These are phyloP conservation scores for Amaranthus hypochondriacus DNA, from an alignment of 148 eudicot genomes.

Conservation along the genomic window DNA sequence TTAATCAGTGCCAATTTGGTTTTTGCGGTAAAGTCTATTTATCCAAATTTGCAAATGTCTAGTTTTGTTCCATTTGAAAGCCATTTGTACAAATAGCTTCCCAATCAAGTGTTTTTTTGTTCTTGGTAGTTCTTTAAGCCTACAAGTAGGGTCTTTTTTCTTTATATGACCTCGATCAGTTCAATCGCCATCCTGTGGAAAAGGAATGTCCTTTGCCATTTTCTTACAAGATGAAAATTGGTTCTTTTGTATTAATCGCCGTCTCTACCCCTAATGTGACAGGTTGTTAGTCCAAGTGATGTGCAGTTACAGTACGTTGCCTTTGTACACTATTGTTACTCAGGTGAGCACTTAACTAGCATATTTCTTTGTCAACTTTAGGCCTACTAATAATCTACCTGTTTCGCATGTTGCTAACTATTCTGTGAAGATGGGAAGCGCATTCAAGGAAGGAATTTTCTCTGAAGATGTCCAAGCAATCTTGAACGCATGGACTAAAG, in stretches of 20 bases:
- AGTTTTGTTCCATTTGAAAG: no score
- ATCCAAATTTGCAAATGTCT: no score
- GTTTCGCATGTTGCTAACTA: not conserved
- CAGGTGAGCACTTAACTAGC: constrained; percentile 49
- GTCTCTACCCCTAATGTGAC: constrained; percentile 12
- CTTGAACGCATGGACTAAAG: constrained; percentile 34
- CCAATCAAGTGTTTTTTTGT: no score
- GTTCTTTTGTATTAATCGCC: not conserved
- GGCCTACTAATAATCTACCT: not conserved
- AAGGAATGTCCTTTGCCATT: no score
- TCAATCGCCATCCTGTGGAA: no score
- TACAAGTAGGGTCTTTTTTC: no score
- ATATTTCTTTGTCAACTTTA: not conserved
- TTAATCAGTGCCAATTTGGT: no score
- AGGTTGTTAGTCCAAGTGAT: constrained; percentile 79
- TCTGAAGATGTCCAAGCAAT: constrained; percentile 13
- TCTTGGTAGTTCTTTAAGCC: no score
- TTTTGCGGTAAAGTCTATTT: no score
- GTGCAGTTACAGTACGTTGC: constrained; percentile 90
- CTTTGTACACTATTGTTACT: constrained; percentile 81
- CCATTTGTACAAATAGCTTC: no score
- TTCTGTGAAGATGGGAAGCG: constrained; percentile 58
- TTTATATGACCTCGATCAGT: no score
- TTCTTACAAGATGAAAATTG: not conserved
- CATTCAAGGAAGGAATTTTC: constrained; percentile 49